Conservation (phyloP, 345 rosid species). For the Mallotus nudiflorus region DNA sequence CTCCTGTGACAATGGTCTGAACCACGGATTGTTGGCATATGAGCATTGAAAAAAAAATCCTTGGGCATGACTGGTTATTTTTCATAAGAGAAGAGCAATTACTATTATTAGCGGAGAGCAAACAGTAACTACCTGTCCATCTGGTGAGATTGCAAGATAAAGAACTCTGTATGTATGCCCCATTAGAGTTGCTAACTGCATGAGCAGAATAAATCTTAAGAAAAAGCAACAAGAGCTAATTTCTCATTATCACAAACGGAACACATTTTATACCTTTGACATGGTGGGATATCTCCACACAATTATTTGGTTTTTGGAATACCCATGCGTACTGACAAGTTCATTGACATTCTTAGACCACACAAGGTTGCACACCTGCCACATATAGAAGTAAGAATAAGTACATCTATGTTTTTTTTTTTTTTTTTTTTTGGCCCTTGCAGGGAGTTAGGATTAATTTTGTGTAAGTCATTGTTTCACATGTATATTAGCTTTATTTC, state of each 20-base stretch:
- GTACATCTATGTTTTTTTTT: conserved; percentile 1
- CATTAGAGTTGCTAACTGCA: conserved; percentile 94
- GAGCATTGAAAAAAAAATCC: conserved; percentile 1
- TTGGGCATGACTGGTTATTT: neutral
- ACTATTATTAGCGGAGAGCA: neutral
- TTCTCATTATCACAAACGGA: neutral
- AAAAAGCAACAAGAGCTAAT: neutral
- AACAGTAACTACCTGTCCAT: conserved; percentile 75
- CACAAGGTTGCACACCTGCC: conserved; percentile 91
- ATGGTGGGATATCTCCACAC: conserved; percentile 98
- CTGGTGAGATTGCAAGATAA: conserved; percentile 98
- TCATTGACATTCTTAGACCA: conserved; percentile 99
- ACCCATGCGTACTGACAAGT: conserved; percentile 98
- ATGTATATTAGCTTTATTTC: neutral
- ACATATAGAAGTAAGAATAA: conserved; percentile 2
- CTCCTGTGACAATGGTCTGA: conserved; percentile 98
- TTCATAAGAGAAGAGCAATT: neutral
- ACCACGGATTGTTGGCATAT: conserved; percentile 10
- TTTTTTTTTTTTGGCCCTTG: no score
- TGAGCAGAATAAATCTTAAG: conserved; percentile 15
- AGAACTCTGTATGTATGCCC: conserved; percentile 95
- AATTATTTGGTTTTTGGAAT: conserved; percentile 95
- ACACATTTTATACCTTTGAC: conserved; percentile 68
- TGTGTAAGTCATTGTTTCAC: neutral
- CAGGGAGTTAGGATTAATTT: no score